phyloP scores from a whole-genome alignment of 2,329 filamentous ascomycete species.

The Colletotrichum sublineola region DNA sequence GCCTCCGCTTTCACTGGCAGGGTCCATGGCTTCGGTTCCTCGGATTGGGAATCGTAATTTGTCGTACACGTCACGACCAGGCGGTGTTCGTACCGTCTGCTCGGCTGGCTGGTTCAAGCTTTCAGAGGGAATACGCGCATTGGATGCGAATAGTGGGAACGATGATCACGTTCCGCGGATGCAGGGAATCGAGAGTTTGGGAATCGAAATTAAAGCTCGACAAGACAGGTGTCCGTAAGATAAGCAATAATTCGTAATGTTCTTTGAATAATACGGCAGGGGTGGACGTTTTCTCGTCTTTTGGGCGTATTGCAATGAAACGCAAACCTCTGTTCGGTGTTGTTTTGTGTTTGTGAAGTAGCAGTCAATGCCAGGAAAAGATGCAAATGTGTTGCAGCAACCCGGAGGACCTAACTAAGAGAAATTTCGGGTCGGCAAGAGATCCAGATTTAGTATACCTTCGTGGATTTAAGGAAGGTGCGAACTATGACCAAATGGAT shows the following conservation, averaged over 20 bases:
- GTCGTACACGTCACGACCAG: conserved; percentile 29
- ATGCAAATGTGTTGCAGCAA: not conserved
- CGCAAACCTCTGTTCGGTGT: not conserved
- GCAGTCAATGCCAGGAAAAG: not conserved
- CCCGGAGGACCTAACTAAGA: not conserved
- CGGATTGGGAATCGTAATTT: conserved; percentile 12
- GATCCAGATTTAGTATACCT: not conserved
- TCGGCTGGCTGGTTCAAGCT: conserved; percentile 29
- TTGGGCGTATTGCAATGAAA: not conserved
- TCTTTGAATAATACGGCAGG: not conserved
- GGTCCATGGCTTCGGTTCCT: conserved; percentile 25
- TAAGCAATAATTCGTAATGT: not conserved
- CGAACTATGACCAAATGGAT: not conserved
- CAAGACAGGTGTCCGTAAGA: not conserved
- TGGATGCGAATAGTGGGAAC: conserved; percentile 32
- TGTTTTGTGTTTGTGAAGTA: not conserved
- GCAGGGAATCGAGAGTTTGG: conserved; percentile 14
- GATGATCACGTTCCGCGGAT: conserved; percentile 25
- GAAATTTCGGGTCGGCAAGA: not conserved
- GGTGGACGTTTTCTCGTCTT: not conserved
- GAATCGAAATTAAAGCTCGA: conserved; percentile 31
- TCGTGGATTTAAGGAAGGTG: not conserved
- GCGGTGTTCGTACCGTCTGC: not conserved
- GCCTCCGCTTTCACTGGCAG: conserved; percentile 33
- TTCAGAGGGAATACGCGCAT: conserved; percentile 33